Evolutionary conservation across 2,329 filamentous ascomycete species (phyloP).

Genomic region (Apiospora sp.): DNA sequence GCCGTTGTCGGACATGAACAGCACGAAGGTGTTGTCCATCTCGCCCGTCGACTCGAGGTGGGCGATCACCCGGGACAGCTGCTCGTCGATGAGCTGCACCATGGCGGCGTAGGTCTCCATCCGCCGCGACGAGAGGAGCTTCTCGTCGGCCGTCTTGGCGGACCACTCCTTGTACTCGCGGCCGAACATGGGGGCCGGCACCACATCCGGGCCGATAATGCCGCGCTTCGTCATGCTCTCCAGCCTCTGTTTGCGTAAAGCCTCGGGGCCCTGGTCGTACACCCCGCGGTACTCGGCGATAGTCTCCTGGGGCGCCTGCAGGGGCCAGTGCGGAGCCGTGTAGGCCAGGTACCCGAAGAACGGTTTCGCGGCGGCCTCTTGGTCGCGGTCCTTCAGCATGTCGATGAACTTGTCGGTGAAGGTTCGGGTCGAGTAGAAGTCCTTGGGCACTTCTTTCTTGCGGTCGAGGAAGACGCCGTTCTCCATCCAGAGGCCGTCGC

Average conservation of each 20-base stretch:
- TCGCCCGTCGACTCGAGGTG: slow-evolving; percentile 46
- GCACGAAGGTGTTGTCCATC: slow-evolving; percentile 60
- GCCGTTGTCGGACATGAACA: slow-evolving; percentile 62
- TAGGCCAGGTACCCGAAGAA: slow-evolving; percentile 59
- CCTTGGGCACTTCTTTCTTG: slow-evolving; percentile 34
- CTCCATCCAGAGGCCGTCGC: slow-evolving; percentile 35
- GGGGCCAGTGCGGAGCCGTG: slow-evolving; percentile 61
- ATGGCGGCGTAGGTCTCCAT: slow-evolving; percentile 63
- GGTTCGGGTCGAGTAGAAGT: slow-evolving; percentile 61
- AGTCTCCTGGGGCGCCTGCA: slow-evolving; percentile 56
- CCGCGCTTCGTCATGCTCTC: slow-evolving; percentile 31
- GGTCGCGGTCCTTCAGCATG: slow-evolving; percentile 58
- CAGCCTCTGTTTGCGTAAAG: slow-evolving; percentile 52
- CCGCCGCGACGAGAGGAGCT: slow-evolving; percentile 34
- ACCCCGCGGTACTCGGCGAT: slow-evolving; percentile 56
- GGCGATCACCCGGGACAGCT: slow-evolving; percentile 48
- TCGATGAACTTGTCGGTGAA: slow-evolving; percentile 61
- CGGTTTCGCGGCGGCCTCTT: slow-evolving; percentile 43
- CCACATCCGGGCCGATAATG: too few relatives aligned
- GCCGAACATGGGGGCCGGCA: too few relatives aligned
- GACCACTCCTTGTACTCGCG: too few relatives aligned
- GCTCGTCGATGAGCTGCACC: slow-evolving; percentile 62
- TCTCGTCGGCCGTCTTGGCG: not conserved
- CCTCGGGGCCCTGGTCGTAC: slow-evolving; percentile 59
- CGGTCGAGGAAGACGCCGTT: slow-evolving; percentile 32